These are phyloP conservation scores for Dendrobium nobile DNA, from an alignment of 106 monocot species.

Conservation along the genomic window DNA sequence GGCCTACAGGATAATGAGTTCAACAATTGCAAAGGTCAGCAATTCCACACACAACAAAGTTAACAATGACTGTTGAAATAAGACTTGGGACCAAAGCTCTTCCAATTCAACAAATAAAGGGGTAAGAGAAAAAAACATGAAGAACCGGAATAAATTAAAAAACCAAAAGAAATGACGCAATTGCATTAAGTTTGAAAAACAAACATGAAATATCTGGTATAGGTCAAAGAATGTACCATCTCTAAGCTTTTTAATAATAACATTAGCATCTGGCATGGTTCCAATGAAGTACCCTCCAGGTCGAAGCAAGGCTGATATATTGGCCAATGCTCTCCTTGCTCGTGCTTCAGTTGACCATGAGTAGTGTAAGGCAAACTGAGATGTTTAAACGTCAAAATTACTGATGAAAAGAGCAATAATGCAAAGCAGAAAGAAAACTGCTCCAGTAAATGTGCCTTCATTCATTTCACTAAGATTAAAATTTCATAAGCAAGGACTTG, in stretches of 20 bases:
- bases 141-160: not conserved
- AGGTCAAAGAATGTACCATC: constrained; percentile 43
- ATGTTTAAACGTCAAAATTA: not conserved
- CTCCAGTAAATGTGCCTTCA: not conserved
- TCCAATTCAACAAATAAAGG: not conserved
- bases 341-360: constrained; percentile 99
- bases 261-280: constrained; percentile 99
- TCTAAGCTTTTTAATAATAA: constrained; percentile 86
- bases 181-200: not conserved
- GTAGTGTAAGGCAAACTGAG: constrained; percentile 97
- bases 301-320: constrained; percentile 80
- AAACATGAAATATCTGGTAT: constrained; percentile 2
- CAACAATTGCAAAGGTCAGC: not conserved
- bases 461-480: not conserved
- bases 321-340: constrained; percentile 77
- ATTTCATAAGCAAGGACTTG: constrained; percentile 11
- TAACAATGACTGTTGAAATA: not conserved
- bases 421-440: not conserved
- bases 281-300: constrained; percentile 93
- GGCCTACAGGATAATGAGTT: not conserved
- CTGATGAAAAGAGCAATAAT: not conserved
- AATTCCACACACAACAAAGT: not conserved
- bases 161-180: not conserved
- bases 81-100: not conserved
- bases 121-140: not conserved